Conservation (phyloP, 805 yeast species). For the Saturnispora silvae region DNA sequence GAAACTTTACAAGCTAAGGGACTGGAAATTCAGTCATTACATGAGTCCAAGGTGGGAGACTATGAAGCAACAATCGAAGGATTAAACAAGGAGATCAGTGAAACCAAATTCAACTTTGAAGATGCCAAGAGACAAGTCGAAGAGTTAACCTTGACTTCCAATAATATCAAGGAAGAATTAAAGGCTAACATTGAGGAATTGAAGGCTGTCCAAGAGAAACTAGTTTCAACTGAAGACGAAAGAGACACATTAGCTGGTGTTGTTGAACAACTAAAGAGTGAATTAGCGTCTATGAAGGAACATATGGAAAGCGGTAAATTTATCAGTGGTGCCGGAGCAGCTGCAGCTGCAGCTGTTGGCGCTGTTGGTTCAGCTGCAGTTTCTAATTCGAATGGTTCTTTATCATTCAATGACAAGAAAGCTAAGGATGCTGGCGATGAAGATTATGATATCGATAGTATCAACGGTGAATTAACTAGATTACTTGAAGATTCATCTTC, state of each 20-base stretch:
- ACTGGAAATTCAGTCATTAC: slow-evolving; percentile 37
- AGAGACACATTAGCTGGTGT: slow-evolving; percentile 58
- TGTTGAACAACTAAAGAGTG: slow-evolving; percentile 42
- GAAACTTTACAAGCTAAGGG: slow-evolving; percentile 47
- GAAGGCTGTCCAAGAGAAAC: slow-evolving; percentile 45
- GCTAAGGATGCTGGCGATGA: slow-evolving; percentile 3
- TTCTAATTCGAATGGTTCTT: slow-evolving; percentile 11
- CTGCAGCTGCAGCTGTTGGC: too few relatives aligned
- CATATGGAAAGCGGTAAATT: slow-evolving; percentile 17
- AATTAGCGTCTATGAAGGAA: slow-evolving; percentile 25
- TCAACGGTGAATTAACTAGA: slow-evolving; percentile 65
- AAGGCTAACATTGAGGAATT: slow-evolving; percentile 51
- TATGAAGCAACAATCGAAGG: slow-evolving; percentile 39
- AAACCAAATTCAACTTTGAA: slow-evolving; percentile 46
- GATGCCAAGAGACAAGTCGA: slow-evolving; percentile 50
- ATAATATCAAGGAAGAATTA: slow-evolving; percentile 53
- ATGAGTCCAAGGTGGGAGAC: slow-evolving; percentile 33
- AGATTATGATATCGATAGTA: slow-evolving; percentile 47
- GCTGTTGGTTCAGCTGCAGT: slow-evolving; percentile 7
- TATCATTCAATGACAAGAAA: slow-evolving; percentile 11
- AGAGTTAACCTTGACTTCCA: slow-evolving; percentile 50
- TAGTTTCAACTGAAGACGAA: slow-evolving; percentile 48
- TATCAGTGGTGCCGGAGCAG: slow-evolving; percentile 10
- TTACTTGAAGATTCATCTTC: slow-evolving; percentile 60
- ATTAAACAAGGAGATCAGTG: slow-evolving; percentile 45